Evolutionary conservation across 179 eudicot genomes (phyloP), one percentile per base, ranked within the genome.

Genomic region (Corrigiola litoralis): DNA sequence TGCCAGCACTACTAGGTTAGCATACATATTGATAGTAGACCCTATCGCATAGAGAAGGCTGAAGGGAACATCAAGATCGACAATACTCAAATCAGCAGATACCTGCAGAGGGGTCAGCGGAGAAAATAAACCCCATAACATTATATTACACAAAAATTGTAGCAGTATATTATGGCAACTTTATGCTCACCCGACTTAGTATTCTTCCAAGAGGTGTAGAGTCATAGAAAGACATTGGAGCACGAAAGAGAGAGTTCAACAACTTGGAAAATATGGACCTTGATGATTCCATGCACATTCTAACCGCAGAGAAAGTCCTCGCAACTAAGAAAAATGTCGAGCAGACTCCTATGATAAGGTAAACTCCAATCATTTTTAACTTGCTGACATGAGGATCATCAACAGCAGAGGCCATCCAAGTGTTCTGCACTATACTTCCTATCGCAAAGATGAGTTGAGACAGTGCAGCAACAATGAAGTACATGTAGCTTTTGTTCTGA

Each of bases 381-480:
- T 75, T 68, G 81, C 79, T 77, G 13, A 87, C 75, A 24, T 74
- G 47, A 34, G 81, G 82, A 68, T 81, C 72, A 14, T 83, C 90
- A 55, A 87, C 89, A 66, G 80, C 72, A 58, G 88, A 81, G 47
- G 96, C 96, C 96, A 87, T 80, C 96, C 96, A 89, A 16, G 79
- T 64, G 55, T 87, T 89, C 61, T 87, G 91, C 38, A 69, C 49
- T 77, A 85, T 76, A 72, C 83, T 89, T 55, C 86, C 67, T 27
- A 59, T 45, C 29, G 69, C 61, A 60, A 87, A 89, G 34, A 42
- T 44, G 46, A 87, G 45, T 38, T 90, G 95, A 31, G 79, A 80
- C 4, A 80, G 14, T 42, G 37, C 54, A 47, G 86, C 83, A 21
- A 83, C 6, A 41, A 78, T 25, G 71, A 87, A 82, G 74, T 61